Evolutionary conservation across 768 basidiomycete species (phyloP).

Genomic region (Chalciporus chontae): DNA sequence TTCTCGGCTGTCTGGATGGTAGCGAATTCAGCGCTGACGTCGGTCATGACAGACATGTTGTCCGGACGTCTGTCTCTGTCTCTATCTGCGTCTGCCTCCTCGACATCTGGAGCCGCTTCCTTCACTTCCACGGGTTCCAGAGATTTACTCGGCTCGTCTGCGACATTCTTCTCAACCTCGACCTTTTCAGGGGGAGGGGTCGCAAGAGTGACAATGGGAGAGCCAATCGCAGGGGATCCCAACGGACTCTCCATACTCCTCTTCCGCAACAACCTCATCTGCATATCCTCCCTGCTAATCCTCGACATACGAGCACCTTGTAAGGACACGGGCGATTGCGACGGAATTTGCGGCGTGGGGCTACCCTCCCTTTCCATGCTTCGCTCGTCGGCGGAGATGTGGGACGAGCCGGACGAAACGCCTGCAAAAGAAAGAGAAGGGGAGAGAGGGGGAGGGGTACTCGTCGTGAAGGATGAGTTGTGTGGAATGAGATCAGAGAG

Average conservation of each 20-base stretch:
- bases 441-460: conserved; percentile 22
- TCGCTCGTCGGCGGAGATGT: conserved; percentile 12
- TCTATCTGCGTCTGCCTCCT: conserved; percentile 8
- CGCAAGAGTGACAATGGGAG: conserved; percentile 2
- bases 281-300: conserved; percentile 54
- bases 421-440: conserved; percentile 18
- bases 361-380: conserved; percentile 4
- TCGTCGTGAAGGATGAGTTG: conserved; percentile 23
- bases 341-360: background rate
- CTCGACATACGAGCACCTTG: conserved; percentile 24
- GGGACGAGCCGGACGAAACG: conserved; percentile 14
- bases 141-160: background rate
- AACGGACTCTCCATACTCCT: conserved; percentile 44
- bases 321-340: conserved; percentile 3
- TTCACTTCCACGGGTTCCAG: background rate
- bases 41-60: conserved; percentile 32
- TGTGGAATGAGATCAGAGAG: conserved; percentile 26
- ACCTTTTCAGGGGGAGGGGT: background rate
- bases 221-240: conserved; percentile 16
- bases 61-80: conserved; percentile 37
- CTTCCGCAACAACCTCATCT: conserved; percentile 44
- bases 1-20: conserved; percentile 48
- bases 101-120: background rate
- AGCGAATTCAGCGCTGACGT: conserved; percentile 48
- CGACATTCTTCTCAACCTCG: background rate